These are phyloP conservation scores for Filobasidium uniguttulatum DNA, from an alignment of 1,284 basidiomycete species.

Conservation along the genomic window DNA sequence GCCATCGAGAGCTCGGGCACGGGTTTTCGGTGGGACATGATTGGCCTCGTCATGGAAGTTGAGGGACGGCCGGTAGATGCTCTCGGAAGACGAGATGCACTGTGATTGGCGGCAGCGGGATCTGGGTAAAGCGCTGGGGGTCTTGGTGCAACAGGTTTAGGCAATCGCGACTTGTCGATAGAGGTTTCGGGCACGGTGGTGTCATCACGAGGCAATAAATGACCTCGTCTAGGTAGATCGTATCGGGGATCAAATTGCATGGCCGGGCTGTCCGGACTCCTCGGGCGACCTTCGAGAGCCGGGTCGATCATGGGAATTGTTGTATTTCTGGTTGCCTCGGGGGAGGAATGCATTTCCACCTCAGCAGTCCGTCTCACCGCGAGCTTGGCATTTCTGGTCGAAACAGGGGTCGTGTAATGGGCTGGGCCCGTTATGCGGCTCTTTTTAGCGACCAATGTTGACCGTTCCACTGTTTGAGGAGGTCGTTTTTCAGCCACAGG, in stretches of 20 bases:
- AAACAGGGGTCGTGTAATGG: no score
- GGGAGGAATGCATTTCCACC: not conserved
- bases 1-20: not conserved
- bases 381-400: no score
- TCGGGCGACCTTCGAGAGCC: not conserved
- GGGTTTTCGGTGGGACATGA: not conserved
- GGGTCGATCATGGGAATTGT: not conserved
- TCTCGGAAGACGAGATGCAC: no score
- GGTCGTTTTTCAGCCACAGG: no score
- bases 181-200: not conserved
- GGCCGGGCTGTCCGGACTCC: constrained; percentile 3
- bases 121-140: not conserved
- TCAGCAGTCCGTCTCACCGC: no score
- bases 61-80: not conserved
- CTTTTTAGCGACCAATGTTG: no score
- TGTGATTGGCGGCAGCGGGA: no score
- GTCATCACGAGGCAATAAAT: no score
- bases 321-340: not conserved
- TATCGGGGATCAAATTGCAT: not conserved
- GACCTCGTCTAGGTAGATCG: not conserved
- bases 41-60: not conserved
- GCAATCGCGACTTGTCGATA: no score
- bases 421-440: no score
- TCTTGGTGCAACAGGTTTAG: not conserved
- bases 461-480: no score